Evolutionary conservation across 2,329 filamentous ascomycete species (phyloP).

Genomic region (Alternaria brassicae): DNA sequence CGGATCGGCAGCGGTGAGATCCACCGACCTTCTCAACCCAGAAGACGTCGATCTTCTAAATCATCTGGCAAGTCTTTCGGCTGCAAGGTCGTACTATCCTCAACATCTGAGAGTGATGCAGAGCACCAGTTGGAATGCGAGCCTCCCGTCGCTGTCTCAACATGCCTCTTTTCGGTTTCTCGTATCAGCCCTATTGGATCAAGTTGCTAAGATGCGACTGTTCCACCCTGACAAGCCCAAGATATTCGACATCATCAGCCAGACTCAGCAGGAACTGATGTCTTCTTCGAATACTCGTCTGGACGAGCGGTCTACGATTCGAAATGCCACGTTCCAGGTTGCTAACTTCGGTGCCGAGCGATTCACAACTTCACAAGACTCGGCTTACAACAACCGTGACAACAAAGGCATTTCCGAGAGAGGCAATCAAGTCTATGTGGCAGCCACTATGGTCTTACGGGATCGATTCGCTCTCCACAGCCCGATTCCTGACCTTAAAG

Average conservation of each 20-base stretch:
- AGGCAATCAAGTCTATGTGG: constrained; percentile 19
- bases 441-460: constrained; percentile 27
- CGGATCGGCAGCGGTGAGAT: constrained; percentile 57
- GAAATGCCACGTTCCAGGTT: constrained; percentile 39
- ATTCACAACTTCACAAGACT: constrained; percentile 30
- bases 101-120: constrained; percentile 53
- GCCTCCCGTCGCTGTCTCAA: constrained; percentile 49
- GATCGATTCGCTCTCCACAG: constrained; percentile 19
- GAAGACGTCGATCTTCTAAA: constrained; percentile 29
- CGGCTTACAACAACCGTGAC: constrained; percentile 29
- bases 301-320: constrained; percentile 36
- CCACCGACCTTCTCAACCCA: constrained; percentile 52
- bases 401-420: constrained; percentile 1
- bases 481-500: constrained; percentile 8
- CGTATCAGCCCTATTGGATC: constrained; percentile 35
- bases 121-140: constrained; percentile 51
- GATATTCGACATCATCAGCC: constrained; percentile 5
- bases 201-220: constrained; percentile 22
- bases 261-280: background rate
- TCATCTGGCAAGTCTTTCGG: constrained; percentile 43
- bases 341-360: constrained; percentile 45
- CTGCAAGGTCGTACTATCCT: constrained; percentile 55
- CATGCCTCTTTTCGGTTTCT: constrained; percentile 28
- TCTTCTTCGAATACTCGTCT: constrained; percentile 26
- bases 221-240: constrained; percentile 19